These are phyloP conservation scores for Silene conica DNA, from an alignment of 148 eudicot genomes.

Conservation along the genomic window DNA sequence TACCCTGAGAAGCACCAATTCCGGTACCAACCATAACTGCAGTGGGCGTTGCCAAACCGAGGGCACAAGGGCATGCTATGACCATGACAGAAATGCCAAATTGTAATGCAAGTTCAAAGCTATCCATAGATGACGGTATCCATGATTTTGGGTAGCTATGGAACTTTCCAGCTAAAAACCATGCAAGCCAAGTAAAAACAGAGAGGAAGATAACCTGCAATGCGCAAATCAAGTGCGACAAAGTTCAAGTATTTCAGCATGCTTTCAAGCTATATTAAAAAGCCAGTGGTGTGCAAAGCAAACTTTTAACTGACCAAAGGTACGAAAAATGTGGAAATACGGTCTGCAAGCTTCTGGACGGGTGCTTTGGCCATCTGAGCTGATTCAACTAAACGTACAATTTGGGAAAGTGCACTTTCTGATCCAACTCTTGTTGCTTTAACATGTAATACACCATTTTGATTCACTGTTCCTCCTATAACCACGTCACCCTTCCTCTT, in stretches of 20 bases:
- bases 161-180: constrained; percentile 76
- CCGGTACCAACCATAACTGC: constrained; percentile 99
- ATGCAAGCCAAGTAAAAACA: constrained; percentile 68
- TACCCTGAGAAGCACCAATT: constrained; percentile 95
- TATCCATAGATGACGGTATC: constrained; percentile 95
- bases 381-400: constrained; percentile 90
- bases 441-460: constrained; percentile 80
- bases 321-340: constrained; percentile 80
- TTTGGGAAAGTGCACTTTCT: constrained; percentile 93
- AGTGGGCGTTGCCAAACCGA: constrained; percentile 99
- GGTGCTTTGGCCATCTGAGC: constrained; percentile 99
- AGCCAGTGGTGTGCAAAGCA: not conserved
- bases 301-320: constrained; percentile 59
- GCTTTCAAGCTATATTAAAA: not conserved
- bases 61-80: constrained; percentile 97
- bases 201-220: constrained; percentile 74
- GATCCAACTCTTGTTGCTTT: constrained; percentile 87
- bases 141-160: constrained; percentile 68
- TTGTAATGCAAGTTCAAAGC: constrained; percentile 89
- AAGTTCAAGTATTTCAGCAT: not conserved
- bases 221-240: not conserved
- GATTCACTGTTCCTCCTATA: constrained; percentile 92
- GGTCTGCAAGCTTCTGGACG: constrained; percentile 91
- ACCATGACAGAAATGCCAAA: constrained; percentile 99
- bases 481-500: constrained; percentile 79